Evolutionary conservation across 139 green algal species (phyloP), one percentile per base, ranked within the genome.

Genomic region (Closterium sp.): DNA sequence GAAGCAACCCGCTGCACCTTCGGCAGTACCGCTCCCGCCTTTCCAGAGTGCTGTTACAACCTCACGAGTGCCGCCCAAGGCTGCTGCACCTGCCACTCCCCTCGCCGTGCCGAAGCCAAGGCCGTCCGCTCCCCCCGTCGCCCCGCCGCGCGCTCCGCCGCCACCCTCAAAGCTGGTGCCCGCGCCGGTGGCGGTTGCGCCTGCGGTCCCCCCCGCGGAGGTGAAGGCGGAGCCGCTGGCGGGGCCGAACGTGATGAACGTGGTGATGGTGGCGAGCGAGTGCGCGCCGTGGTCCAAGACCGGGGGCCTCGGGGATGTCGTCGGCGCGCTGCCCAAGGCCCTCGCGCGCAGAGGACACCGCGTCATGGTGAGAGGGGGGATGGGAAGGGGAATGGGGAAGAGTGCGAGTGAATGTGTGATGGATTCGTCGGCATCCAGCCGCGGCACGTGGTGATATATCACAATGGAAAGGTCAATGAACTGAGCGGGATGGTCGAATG

Each of bases 281-380:
- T 98, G 96, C 64, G 98, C 98, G 8, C 98, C 98, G 4, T 99
- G 97, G 96, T 98, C 96, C 32, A 99, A 99, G 91, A 99, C 97
- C 90, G 92, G 92, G 12, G 97, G 97, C 31, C 96, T 99, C 90
- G 97, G 97, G 10, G 97, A 99, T 85, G 98, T 99, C 84, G 98
- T 98, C 94, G 95, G 95, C 1, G 96, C 98, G 28, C 96, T 99
- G 84, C 98, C 98, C 28, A 94, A 94, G 38, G 96, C 94, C 31
- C 88, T 97, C 1, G 93, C 95, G 25, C 90, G 89, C 30, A 89
- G 96, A 10, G 96, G 96, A 1, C 96, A 97, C 88, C 86, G 96
- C 6, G 96, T 97, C 35, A 97, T 97, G 96, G 95, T 96, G 38
- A 93, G 32, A 86, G 84, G 12, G 84, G 21, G 84, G 84, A 12